Evolutionary conservation across 768 basidiomycete genomes (phyloP), one percentile per base, ranked within the genome.

Genomic region (Fistulinella prunicolor): DNA sequence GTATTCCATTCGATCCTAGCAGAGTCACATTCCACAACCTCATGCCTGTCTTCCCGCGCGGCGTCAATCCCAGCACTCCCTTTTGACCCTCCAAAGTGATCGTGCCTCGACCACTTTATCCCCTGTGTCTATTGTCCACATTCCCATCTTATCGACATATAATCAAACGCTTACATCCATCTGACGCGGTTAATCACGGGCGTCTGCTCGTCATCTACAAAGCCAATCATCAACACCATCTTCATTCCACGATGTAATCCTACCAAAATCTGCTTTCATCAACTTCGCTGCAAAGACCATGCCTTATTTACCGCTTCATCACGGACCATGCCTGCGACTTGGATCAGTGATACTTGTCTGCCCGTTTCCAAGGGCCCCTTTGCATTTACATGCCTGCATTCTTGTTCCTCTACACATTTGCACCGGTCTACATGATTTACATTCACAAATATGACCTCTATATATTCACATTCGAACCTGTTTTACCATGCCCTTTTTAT

Each of bases 11-110:
- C 58, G 68, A 75, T 54, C 77, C 77, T 16, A 73, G 74, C 46
- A 72, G 66, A 51, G 71, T 79, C 56, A 70, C 73, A 16, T 83
- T 82, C 54, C 74, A 71, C 61, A 73, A 81, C 55, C 79, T 85
- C 59, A 82, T 85, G 80, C 83, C 83, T 32, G 75, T 82, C 46
- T 69, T 75, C 55, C 69, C 70, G 46, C 68, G 56, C 37, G 61
- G 55, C 37, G 35, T 46, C 54, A 49, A 52, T 34, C 51, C 54
- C 24, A 26, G 44, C 36, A 47, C 44, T 19, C 49, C 57, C 28
- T 49, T 40, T 29, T 53, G 47, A 63, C 8, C 34, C 24, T 34
- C 41, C n/a, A n/a, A n/a, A n/a, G n/a, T n/a, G n/a, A n/a, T n/a
- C n/a, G n/a, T n/a, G n/a, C n/a, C n/a, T n/a, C n/a, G n/a, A n/a